Percentiles rank a stretch among this genome's conserved stretches.
Conservation (phyloP, 192 early-diverging fungal species). For the Powellomyces hirtus region DNA sequence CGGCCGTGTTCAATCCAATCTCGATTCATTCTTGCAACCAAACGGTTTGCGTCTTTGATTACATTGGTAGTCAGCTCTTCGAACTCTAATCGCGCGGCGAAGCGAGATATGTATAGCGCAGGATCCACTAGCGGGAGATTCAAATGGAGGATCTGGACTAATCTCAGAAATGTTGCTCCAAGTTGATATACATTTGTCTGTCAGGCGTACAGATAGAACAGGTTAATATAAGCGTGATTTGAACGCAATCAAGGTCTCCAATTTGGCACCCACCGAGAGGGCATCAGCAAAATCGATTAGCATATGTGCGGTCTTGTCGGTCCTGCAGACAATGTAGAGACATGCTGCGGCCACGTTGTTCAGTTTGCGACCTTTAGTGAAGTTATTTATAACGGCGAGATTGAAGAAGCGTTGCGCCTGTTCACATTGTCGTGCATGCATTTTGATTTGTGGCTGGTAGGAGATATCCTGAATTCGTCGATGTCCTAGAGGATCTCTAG, state of each 20-base stretch:
- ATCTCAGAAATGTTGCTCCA: slow-evolving; percentile 77
- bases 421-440: slow-evolving; percentile 75
- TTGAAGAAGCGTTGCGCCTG: slow-evolving; percentile 83
- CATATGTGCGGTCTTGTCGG: slow-evolving; percentile 84
- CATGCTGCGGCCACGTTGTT: slow-evolving; percentile 81
- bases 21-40: slow-evolving; percentile 87
- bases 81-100: slow-evolving; percentile 87
- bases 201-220: neutral
- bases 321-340: slow-evolving; percentile 86
- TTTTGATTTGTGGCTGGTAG: slow-evolving; percentile 54
- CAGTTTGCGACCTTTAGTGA: slow-evolving; percentile 79
- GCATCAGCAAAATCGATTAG: slow-evolving; percentile 95
- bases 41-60: slow-evolving; percentile 70
- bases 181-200: slow-evolving; percentile 83
- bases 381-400: slow-evolving; percentile 68
- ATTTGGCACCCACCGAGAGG: slow-evolving; percentile 51
- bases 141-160: slow-evolving; percentile 54
- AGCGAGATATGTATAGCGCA: slow-evolving; percentile 87
- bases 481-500: slow-evolving; percentile 46
- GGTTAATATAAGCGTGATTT: neutral
- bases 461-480: slow-evolving; percentile 73
- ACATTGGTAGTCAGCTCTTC: slow-evolving; percentile 81
- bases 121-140: slow-evolving; percentile 83
- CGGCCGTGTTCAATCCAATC: slow-evolving; percentile 93
- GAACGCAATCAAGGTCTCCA: neutral